A percentile compares a stretch with the other conserved stretches of the same genome.
phyloP scores from a whole-genome alignment of 75 land plant genomes.

The Azolla pinnata region DNA sequence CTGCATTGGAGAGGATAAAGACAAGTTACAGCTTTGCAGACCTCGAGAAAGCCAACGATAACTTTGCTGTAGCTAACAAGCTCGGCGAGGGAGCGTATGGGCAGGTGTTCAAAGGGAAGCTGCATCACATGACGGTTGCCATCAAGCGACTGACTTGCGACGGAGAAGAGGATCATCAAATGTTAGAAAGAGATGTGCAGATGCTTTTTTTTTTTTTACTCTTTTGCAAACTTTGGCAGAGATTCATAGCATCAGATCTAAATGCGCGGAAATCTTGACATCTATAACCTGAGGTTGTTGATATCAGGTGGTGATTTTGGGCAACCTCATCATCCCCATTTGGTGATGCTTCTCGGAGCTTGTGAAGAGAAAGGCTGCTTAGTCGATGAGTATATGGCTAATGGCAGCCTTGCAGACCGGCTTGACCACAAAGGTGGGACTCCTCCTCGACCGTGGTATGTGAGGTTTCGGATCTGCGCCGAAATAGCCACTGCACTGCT shows the following conservation, averaged over 20 bases:
- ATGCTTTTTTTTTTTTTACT: no score
- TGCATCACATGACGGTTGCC: constrained; percentile 33
- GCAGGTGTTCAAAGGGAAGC: constrained; percentile 33
- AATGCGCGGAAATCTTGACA: no score
- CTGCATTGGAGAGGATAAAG: constrained; percentile 20
- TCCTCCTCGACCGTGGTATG: constrained; percentile 39
- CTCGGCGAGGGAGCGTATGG: constrained; percentile 54
- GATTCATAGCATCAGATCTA: no score
- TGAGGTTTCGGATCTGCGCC: constrained; percentile 35
- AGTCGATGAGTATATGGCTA: constrained; percentile 62
- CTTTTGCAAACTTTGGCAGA: no score
- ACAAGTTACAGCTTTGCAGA: constrained; percentile 26
- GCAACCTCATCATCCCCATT: constrained; percentile 47
- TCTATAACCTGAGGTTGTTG: no score
- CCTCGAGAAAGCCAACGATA: constrained; percentile 32
- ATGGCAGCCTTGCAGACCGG: constrained; percentile 60
- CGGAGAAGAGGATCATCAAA: constrained; percentile 24
- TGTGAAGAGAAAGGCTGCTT: constrained; percentile 52
- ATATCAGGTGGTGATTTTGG: constrained; percentile 46
- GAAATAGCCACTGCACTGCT: constrained; percentile 41
- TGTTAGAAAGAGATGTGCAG: constrained; percentile 50
- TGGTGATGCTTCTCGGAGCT: constrained; percentile 53
- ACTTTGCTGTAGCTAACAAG: constrained; percentile 21
- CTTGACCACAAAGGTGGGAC: constrained; percentile 37
- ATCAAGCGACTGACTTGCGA: constrained; percentile 34